Percentiles rank a stretch among this genome's conserved stretches.
These are phyloP conservation scores for Phialophora verrucosa DNA, from an alignment of 2,329 filamentous ascomycete species.

Conservation along the genomic window DNA sequence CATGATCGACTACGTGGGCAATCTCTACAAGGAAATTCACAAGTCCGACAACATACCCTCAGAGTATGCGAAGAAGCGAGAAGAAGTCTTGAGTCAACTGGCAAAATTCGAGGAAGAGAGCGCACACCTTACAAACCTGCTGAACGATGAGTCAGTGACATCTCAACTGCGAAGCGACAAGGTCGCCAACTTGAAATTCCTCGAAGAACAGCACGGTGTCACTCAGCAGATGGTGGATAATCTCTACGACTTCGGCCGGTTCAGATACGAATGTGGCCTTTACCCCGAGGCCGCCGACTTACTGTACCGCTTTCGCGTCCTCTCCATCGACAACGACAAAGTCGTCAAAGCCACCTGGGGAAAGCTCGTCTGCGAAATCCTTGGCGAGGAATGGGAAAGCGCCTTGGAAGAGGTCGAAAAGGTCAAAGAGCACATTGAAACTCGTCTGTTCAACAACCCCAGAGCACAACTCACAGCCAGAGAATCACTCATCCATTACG, in stretches of 20 bases:
- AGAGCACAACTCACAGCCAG: slow-evolving; percentile 94
- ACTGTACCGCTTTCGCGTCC: slow-evolving; percentile 95
- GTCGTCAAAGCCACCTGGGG: slow-evolving; percentile 96
- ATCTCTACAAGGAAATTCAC: slow-evolving; percentile 88
- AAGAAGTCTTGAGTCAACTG: slow-evolving; percentile 82
- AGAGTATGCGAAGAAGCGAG: slow-evolving; percentile 86
- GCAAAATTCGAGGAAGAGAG: slow-evolving; percentile 86
- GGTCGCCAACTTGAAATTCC: slow-evolving; percentile 95
- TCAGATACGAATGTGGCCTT: slow-evolving; percentile 96
- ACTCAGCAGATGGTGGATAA: slow-evolving; percentile 95
- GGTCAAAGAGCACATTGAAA: slow-evolving; percentile 90
- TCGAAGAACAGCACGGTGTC: slow-evolving; percentile 95
- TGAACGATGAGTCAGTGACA: slow-evolving; percentile 88
- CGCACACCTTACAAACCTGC: slow-evolving; percentile 82
- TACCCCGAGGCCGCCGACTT: slow-evolving; percentile 89
- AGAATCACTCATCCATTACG: slow-evolving; percentile 98
- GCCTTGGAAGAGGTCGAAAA: slow-evolving; percentile 90
- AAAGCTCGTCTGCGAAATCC: slow-evolving; percentile 94
- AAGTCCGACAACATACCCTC: slow-evolving; percentile 75
- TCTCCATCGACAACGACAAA: slow-evolving; percentile 98
- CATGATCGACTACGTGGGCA: slow-evolving; percentile 98
- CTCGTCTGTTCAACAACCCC: slow-evolving; percentile 93
- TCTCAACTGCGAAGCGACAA: slow-evolving; percentile 93
- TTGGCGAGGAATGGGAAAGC: slow-evolving; percentile 92
- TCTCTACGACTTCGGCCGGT: slow-evolving; percentile 93